A percentile compares a stretch with the other conserved stretches of the same genome.
Conservation (phyloP, 805 yeast species). For the Teunomyces panamensis region DNA sequence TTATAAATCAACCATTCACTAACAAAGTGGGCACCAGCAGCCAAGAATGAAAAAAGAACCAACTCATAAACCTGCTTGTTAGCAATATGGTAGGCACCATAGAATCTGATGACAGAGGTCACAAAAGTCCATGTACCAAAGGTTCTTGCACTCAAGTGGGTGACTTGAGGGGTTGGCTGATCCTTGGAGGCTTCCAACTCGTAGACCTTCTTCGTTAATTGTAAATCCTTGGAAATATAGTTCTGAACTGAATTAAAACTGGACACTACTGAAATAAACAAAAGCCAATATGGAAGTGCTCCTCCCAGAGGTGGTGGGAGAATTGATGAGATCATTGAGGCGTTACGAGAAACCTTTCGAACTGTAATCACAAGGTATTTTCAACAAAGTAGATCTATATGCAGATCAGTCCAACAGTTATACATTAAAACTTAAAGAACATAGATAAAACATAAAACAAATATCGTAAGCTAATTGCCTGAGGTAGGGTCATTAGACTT, state of each 20-base stretch:
- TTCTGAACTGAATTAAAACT: slow-evolving; percentile 87
- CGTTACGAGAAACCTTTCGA: background rate
- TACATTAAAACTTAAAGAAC: background rate
- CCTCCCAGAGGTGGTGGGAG: slow-evolving; percentile 23
- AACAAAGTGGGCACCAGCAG: slow-evolving; percentile 83
- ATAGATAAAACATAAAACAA: slow-evolving; percentile 2
- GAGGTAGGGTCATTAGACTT: slow-evolving; percentile 3
- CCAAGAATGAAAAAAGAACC: slow-evolving; percentile 72
- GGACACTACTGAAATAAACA: slow-evolving; percentile 77
- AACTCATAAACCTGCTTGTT: slow-evolving; percentile 73
- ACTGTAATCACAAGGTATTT: background rate
- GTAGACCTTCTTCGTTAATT: slow-evolving; percentile 78
- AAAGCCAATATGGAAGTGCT: slow-evolving; percentile 35
- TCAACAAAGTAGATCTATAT: background rate
- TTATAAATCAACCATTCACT: slow-evolving; percentile 77
- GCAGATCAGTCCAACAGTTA: background rate
- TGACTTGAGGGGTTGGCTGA: slow-evolving; percentile 31
- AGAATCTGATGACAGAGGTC: slow-evolving; percentile 78
- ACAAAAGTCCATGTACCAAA: slow-evolving; percentile 98
- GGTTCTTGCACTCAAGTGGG: slow-evolving; percentile 81
- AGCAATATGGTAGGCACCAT: slow-evolving; percentile 72
- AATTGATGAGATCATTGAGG: slow-evolving; percentile 1
- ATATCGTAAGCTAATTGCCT: slow-evolving; percentile 2
- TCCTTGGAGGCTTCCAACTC: slow-evolving; percentile 28
- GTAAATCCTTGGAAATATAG: slow-evolving; percentile 64